A percentile compares a stretch with the other conserved stretches of the same genome.
Conservation (phyloP, 164 flowering plant species). For the Vitis rotundifolia region DNA sequence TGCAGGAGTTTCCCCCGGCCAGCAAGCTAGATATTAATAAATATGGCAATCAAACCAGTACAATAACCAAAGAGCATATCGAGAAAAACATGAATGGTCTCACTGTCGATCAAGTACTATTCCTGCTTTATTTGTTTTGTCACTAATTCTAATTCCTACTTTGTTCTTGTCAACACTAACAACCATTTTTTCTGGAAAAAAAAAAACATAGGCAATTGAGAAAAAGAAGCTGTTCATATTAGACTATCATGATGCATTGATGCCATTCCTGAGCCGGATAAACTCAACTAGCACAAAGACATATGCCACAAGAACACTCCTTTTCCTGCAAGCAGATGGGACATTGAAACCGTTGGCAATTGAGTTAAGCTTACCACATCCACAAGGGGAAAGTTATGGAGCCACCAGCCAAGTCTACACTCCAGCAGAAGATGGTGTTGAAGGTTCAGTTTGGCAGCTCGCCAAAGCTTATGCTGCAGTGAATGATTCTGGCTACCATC, state of each 20-base stretch:
- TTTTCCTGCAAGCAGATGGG: conserved; percentile 70
- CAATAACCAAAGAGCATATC: conserved; percentile 55
- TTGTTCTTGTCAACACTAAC: background rate
- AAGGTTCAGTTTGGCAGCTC: conserved; percentile 76
- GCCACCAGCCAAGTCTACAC: conserved; percentile 64
- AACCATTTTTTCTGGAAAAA: background rate
- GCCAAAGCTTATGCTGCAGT: conserved; percentile 93
- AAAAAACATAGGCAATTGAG: conserved; percentile 42
- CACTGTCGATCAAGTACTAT: conserved; percentile 55
- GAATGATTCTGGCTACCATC: conserved; percentile 87
- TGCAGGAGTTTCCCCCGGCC: conserved; percentile 81
- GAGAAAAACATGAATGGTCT: conserved; percentile 61
- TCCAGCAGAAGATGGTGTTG: conserved; percentile 58
- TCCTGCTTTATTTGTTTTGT: background rate
- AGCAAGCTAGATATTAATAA: conserved; percentile 66
- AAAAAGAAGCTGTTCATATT: conserved; percentile 67
- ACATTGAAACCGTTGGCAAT: conserved; percentile 84
- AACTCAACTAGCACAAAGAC: conserved; percentile 68
- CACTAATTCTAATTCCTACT: background rate
- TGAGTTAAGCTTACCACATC: conserved; percentile 84
- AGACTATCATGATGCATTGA: conserved; percentile 80
- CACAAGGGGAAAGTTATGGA: conserved; percentile 67
- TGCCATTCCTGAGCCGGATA: conserved; percentile 77
- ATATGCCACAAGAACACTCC: conserved; percentile 76
- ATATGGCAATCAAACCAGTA: conserved; percentile 70